These are phyloP conservation scores for Fragaria vesca DNA, from an alignment of 306 rosid genomes.

Conservation along the genomic window DNA sequence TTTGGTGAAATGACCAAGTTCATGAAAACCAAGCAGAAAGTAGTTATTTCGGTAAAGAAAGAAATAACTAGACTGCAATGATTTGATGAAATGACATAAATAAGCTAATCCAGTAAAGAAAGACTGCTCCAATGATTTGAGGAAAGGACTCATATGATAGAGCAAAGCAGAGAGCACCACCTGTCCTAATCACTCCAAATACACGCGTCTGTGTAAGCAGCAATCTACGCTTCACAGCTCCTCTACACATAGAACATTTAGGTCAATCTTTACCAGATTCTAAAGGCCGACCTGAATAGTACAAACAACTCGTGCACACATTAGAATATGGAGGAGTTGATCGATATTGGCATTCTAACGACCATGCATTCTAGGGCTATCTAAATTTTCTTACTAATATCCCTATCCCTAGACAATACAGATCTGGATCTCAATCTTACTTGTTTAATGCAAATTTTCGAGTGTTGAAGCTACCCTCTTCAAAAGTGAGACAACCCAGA, in stretches of 20 bases:
- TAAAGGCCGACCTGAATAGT: constrained; percentile 8
- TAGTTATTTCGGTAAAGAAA: not conserved
- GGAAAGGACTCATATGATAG: not conserved
- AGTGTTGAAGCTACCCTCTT: constrained; percentile 19
- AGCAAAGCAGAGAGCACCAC: constrained; percentile 5
- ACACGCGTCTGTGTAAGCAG: constrained; percentile 12
- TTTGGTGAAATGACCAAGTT: not conserved
- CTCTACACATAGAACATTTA: not conserved
- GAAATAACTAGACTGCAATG: not conserved
- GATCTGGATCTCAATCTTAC: constrained; percentile 36
- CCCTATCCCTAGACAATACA: not conserved
- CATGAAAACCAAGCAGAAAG: not conserved
- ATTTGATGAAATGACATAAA: not conserved
- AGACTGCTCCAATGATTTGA: not conserved
- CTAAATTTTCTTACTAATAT: not conserved
- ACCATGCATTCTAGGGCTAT: not conserved
- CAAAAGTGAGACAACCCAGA: constrained; percentile 24
- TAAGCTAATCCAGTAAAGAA: not conserved
- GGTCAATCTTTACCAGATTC: not conserved
- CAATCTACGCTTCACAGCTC: constrained; percentile 22
- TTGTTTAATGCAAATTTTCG: constrained; percentile 19
- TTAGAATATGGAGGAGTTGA: constrained; percentile 7
- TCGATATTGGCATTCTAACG: constrained; percentile 32
- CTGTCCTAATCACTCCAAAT: not conserved
- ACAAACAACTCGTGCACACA: constrained; percentile 40